A percentile compares a stretch with the other conserved stretches of the same genome.
These are phyloP conservation scores for Fusarium sp. DNA, from an alignment of 2,329 filamentous ascomycete species.

Conservation along the genomic window DNA sequence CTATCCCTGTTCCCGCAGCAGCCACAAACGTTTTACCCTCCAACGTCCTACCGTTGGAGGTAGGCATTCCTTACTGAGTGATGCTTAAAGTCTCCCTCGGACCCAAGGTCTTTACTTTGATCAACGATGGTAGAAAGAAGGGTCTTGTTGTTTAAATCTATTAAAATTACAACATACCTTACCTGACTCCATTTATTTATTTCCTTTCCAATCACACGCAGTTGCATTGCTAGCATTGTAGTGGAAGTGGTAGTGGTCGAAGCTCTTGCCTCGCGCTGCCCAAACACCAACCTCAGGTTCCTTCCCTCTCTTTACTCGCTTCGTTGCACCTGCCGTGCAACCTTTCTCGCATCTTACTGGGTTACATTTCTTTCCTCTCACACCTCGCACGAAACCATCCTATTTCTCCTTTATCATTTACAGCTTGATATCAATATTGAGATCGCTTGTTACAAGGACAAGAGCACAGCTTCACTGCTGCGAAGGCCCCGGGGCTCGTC, in stretches of 20 bases:
- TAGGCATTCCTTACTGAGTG: conserved; percentile 37
- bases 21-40: conserved; percentile 39
- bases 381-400: conserved; percentile 30
- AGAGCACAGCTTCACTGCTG: conserved; percentile 29
- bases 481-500: conserved; percentile 5
- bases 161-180: conserved; percentile 19
- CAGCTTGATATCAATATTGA: conserved; percentile 20
- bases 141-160: conserved; percentile 5
- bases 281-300: conserved; percentile 20
- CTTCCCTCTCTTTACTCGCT: conserved; percentile 26
- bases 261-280: conserved; percentile 36
- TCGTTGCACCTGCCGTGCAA: conserved; percentile 37
- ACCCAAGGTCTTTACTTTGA: conserved; percentile 26
- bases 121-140: conserved; percentile 8
- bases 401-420: conserved; percentile 24
- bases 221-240: conserved; percentile 3
- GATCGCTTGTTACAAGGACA: conserved; percentile 6
- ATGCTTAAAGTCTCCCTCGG: conserved; percentile 43
- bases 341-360: conserved; percentile 6
- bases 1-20: conserved; percentile 43
- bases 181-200: conserved; percentile 6
- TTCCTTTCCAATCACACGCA: conserved; percentile 9
- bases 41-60: conserved; percentile 37
- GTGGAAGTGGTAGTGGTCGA: conserved; percentile 1
- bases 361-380: conserved; percentile 19